Conservation (phyloP, 2,329 filamentous ascomycete species). For the Claviceps paspali region DNA sequence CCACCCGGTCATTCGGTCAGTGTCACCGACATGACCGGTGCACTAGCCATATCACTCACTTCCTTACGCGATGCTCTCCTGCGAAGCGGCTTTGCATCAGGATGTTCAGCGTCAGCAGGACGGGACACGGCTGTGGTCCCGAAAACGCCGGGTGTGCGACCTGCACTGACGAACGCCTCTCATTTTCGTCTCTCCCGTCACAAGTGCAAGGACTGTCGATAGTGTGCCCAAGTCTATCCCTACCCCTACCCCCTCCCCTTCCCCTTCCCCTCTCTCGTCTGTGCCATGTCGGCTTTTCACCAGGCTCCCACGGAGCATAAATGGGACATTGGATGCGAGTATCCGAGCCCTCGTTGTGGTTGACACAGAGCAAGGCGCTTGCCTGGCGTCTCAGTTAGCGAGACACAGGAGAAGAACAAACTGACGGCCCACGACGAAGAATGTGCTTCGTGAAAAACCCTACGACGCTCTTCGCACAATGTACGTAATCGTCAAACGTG, state of each 20-base stretch:
- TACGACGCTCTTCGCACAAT: too few relatives aligned
- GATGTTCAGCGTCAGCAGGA: conserved; percentile 1
- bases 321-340: conserved; percentile 3
- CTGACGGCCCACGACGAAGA: not conserved
- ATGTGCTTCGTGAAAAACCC: not conserved
- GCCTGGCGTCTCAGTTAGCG: conserved; percentile 7
- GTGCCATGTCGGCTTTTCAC: conserved; percentile 2
- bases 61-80: conserved; percentile 5
- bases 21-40: not conserved
- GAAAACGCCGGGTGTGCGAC: conserved; percentile 2
- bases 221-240: not conserved
- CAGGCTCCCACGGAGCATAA: not conserved
- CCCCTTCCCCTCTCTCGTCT: not conserved
- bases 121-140: conserved; percentile 1
- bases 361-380: conserved; percentile 1
- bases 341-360: conserved; percentile 3
- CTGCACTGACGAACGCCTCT: not conserved
- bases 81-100: conserved; percentile 5
- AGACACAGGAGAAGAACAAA: conserved; percentile 2
- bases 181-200: not conserved
- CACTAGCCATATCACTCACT: not conserved
- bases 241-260: too few relatives aligned
- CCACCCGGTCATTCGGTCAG: conserved; percentile 2
- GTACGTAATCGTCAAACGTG: too few relatives aligned
- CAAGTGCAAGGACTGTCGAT: not conserved